phyloP scores from a whole-genome alignment of 2,329 filamentous ascomycete genomes.

The Trichophyton verrucosum region DNA sequence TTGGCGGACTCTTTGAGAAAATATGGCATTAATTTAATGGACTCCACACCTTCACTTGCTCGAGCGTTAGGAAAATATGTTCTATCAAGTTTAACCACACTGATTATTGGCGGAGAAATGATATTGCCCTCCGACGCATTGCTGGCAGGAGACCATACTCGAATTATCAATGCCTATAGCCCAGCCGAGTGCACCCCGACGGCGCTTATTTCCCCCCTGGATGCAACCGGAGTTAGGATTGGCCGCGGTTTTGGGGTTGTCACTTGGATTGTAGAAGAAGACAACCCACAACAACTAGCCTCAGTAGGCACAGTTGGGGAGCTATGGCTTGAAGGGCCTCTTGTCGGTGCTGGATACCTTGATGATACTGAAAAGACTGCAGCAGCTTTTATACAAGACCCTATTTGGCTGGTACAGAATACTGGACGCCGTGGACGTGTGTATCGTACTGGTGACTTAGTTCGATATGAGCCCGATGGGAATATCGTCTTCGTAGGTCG shows the following conservation, averaged over 20 bases:
- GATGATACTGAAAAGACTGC: conserved; percentile 35
- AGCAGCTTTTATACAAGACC: conserved; percentile 39
- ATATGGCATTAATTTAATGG: conserved; percentile 31
- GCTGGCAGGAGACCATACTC: conserved; percentile 19
- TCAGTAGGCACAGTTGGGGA: conserved; percentile 32
- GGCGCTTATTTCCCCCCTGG: conserved; percentile 18
- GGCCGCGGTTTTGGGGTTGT: conserved; percentile 7
- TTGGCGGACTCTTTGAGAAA: conserved; percentile 16
- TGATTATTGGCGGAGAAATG: conserved; percentile 23
- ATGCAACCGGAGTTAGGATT: conserved; percentile 7
- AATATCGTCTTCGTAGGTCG: conserved; percentile 14
- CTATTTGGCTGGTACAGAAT: conserved; percentile 16
- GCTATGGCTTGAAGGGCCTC: conserved; percentile 28
- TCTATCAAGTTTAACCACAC: conserved; percentile 26
- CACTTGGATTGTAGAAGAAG: conserved; percentile 17
- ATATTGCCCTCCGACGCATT: conserved; percentile 14
- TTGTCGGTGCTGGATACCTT: conserved; percentile 27
- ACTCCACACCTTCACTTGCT: conserved; percentile 46
- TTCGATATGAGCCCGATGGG: conserved; percentile 17
- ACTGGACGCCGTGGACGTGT: conserved; percentile 6
- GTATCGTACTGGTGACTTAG: conserved; percentile 15
- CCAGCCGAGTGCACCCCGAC: conserved; percentile 7
- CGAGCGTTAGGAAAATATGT: conserved; percentile 24
- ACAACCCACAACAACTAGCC: conserved; percentile 13
- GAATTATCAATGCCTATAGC: conserved; percentile 29